Evolutionary conservation across 495 filamentous ascomycete genomes (phyloP), one percentile per base, ranked within the genome.

Genomic region (Hypoxylon perforatum): DNA sequence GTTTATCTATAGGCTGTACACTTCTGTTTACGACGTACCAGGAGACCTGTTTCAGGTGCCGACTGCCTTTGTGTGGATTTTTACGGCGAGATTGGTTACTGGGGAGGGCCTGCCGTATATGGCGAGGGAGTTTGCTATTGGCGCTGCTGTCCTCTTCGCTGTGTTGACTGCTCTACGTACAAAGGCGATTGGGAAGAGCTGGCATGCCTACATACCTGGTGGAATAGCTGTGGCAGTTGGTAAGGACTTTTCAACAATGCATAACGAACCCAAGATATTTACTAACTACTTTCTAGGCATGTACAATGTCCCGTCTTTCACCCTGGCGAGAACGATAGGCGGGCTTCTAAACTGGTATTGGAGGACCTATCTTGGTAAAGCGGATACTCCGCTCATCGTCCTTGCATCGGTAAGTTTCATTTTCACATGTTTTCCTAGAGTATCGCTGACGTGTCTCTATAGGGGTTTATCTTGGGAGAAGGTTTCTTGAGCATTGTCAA

Each of bases 231-330:
- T 97, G 35, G 94, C 94, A 38, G 92, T 97, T 72, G 89, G 87
- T 87, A 73, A 73, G 84, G 78, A 51, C 23, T 35, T 45, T 10
- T 15, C 39, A 52, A 45, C 58, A 18, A 55, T 44, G 17, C 8
- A 19, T 39, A 22, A 45, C 11, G 1, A 17, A 30, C 15, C 7
- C 23, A 46, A 25, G 7, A 30, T 7, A 8, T 28, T 28, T 18
- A 30, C 73, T 81, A 56, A 83, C 49, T 14, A 51, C 59, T 56
- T 67, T 4, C 30, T 73, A 83, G 93, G 95, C 25, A 99, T 99
- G 86, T 99, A 98, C 79, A 99, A 98, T 70, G 90, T 92, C 2
- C 96, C 96, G 0, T 95, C 92, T 0, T 99, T 99, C 69, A 98
- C 96, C 0, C 83, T 99, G 3, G 94, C 96, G 1, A 79, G 96